Conservation (phyloP, 257 asterid species). For the Ehretia macrophylla region DNA sequence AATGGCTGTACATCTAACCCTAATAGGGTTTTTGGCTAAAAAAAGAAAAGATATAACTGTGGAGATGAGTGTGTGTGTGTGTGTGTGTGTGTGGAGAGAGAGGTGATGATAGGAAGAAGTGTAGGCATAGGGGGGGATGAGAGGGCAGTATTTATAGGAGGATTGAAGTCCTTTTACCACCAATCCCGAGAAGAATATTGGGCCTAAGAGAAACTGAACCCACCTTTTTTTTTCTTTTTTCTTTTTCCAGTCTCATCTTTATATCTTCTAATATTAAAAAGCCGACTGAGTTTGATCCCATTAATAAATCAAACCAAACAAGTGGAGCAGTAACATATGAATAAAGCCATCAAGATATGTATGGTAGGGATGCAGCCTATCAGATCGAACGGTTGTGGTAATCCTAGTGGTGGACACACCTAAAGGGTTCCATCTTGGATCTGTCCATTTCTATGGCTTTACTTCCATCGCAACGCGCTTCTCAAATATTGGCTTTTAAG, state of each 20-base stretch:
- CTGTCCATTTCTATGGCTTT: conserved; percentile 26
- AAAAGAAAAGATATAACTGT: not conserved
- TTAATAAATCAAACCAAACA: not conserved
- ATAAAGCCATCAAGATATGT: conserved; percentile 1
- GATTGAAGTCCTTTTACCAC: conserved; percentile 51
- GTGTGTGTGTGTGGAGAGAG: not conserved
- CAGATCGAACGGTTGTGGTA: conserved; percentile 34
- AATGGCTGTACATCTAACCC: conserved; percentile 31
- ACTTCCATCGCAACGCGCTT: conserved; percentile 19
- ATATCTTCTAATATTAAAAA: not conserved
- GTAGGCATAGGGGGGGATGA: conserved; percentile 28
- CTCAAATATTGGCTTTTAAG: too few relatives aligned
- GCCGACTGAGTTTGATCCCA: conserved; percentile 28
- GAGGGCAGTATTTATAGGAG: conserved; percentile 59
- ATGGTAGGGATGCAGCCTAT: conserved; percentile 33
- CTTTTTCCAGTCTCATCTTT: conserved; percentile 3
- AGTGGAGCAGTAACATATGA: too few relatives aligned
- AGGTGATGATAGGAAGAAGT: conserved; percentile 1
- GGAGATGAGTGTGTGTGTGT: too few relatives aligned
- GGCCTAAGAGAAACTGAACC: conserved; percentile 35
- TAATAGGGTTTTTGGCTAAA: conserved; percentile 35
- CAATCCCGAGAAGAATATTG: conserved; percentile 98
- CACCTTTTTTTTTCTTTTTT: not conserved
- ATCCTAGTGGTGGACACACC: conserved; percentile 25
- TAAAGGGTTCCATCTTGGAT: not conserved